These are phyloP conservation scores for Pezicula radicicola DNA, from an alignment of 2,329 filamentous ascomycete genomes.

Conservation along the genomic window DNA sequence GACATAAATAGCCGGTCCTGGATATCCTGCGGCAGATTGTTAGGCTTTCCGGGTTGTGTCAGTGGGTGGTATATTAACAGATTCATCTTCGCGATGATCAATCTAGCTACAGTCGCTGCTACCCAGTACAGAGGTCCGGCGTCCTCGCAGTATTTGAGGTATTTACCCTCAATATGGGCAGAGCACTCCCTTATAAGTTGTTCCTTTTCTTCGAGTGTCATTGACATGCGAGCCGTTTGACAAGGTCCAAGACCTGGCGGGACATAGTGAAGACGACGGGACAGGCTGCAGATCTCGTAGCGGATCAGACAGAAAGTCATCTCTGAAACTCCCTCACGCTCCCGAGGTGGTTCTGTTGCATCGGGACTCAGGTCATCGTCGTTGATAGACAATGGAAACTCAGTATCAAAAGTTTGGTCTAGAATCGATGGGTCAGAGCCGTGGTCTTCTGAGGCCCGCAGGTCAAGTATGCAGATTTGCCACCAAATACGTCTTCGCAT, in stretches of 20 bases:
- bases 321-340: constrained; percentile 30
- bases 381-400: constrained; percentile 45
- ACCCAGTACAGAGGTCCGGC: constrained; percentile 47
- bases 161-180: constrained; percentile 25
- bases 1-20: constrained; percentile 33
- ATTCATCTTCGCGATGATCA: constrained; percentile 36
- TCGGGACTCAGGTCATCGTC: constrained; percentile 41
- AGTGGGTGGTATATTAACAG: constrained; percentile 34
- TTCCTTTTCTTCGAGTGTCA: constrained; percentile 28
- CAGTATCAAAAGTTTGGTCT: constrained; percentile 57
- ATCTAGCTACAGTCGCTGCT: constrained; percentile 37
- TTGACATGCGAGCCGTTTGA: neutral
- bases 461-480: constrained; percentile 57
- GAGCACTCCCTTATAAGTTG: constrained; percentile 26
- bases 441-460: constrained; percentile 59
- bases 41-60: constrained; percentile 21
- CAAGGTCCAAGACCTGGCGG: constrained; percentile 15
- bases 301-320: constrained; percentile 35
- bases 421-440: constrained; percentile 59
- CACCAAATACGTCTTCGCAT: constrained; percentile 59
- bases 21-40: constrained; percentile 29
- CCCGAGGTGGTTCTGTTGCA: constrained; percentile 19
- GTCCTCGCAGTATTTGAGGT: constrained; percentile 32
- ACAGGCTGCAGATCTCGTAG: constrained; percentile 28
- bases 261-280: constrained; percentile 19